phyloP scores from a whole-genome alignment of 2,329 filamentous ascomycete genomes.

The Colletotrichum chlorophyti region DNA sequence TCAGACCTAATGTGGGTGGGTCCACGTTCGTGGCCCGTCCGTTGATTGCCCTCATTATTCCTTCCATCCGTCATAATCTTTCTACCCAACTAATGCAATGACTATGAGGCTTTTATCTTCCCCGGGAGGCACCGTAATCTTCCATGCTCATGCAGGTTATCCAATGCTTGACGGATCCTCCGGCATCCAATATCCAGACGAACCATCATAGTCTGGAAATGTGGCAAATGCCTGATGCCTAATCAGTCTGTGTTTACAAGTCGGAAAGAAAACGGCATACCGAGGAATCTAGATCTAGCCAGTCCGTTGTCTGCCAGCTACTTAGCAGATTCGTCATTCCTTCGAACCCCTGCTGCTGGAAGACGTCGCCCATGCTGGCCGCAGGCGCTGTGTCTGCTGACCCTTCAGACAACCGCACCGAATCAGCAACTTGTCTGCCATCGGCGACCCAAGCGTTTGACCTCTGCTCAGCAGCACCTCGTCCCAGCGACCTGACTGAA shows the following conservation, averaged over 20 bases:
- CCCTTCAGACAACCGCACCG: slow-evolving; percentile 1
- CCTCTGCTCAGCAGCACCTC: not conserved
- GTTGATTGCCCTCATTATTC: too few species aligned
- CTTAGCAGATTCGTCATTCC: slow-evolving; percentile 29
- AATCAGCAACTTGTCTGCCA: not conserved
- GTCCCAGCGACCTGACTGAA: not conserved
- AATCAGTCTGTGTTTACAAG: slow-evolving; percentile 6
- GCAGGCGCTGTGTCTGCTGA: slow-evolving; percentile 1
- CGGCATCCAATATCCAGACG: slow-evolving; percentile 27
- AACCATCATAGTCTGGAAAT: slow-evolving; percentile 25
- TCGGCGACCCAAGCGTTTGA: not conserved
- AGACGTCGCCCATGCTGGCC: slow-evolving; percentile 19
- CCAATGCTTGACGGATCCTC: not conserved
- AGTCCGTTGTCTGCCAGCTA: slow-evolving; percentile 38
- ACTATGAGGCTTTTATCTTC: too few species aligned
- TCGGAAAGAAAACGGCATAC: slow-evolving; percentile 21
- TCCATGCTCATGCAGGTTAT: too few species aligned
- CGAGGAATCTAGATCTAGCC: slow-evolving; percentile 39
- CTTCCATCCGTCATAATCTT: too few species aligned
- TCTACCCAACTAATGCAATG: too few species aligned
- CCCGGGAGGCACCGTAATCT: too few species aligned
- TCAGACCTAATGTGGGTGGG: too few species aligned
- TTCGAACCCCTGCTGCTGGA: slow-evolving; percentile 19
- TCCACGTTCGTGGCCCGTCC: too few species aligned
- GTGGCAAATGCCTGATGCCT: slow-evolving; percentile 27